These are phyloP conservation scores for Diplodia sapinea DNA, from an alignment of 2,329 filamentous ascomycete genomes.

Conservation along the genomic window DNA sequence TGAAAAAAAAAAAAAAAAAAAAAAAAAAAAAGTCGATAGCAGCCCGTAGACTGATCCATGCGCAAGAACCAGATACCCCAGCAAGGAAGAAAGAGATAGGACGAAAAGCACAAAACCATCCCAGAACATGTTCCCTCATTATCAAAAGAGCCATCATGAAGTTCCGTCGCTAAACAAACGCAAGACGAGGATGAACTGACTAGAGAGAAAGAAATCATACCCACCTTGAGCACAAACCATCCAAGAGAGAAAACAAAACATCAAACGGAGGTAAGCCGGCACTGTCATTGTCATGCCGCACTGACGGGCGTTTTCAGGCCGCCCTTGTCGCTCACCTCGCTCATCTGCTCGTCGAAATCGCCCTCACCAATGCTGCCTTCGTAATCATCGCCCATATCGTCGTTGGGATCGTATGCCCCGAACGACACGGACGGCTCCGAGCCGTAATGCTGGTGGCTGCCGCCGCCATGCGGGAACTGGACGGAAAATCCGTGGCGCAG, in stretches of 20 bases:
- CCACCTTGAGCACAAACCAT: constrained; percentile 1
- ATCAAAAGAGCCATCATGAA: constrained; percentile 5
- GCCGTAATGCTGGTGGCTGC: constrained; percentile 17
- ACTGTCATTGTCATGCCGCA: constrained; percentile 7
- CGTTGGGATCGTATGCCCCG: constrained; percentile 6
- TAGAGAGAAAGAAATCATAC: background rate
- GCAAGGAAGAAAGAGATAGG: background rate
- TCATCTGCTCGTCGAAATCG: constrained; percentile 17
- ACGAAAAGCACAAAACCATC: constrained; percentile 1
- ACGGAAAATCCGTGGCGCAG: background rate
- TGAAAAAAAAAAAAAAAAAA: too few relatives aligned
- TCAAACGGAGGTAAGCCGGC: background rate
- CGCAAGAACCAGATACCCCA: background rate
- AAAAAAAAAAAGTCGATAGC: background rate
- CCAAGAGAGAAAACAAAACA: background rate
- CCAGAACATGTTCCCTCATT: constrained; percentile 18
- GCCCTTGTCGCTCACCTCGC: constrained; percentile 15
- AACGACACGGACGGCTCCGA: constrained; percentile 26
- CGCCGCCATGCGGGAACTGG: constrained; percentile 8
- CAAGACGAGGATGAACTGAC: background rate
- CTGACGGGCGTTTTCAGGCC: constrained; percentile 29
- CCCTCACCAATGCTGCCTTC: constrained; percentile 21
- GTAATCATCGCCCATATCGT: constrained; percentile 25
- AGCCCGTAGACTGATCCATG: constrained; percentile 4
- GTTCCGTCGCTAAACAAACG: background rate